phyloP scores from a whole-genome alignment of 148 eudicot genomes.

The Tetragonia tetragonoides region DNA sequence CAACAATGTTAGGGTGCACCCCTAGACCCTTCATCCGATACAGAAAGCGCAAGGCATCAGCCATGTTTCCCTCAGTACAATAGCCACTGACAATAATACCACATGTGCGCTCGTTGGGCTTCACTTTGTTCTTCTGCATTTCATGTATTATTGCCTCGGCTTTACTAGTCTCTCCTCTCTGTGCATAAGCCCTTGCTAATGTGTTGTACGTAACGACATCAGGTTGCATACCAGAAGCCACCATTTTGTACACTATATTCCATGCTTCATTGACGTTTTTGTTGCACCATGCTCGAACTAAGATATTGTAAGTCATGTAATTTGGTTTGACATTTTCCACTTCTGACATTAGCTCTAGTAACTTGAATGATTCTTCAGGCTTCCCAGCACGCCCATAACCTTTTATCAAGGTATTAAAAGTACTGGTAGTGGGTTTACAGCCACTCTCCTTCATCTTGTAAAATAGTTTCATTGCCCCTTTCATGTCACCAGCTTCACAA shows the following conservation, averaged over 20 bases:
- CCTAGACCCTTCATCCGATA: conserved; percentile 77
- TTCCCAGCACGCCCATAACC: conserved; percentile 83
- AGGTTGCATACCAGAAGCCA: conserved; percentile 68
- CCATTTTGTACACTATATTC: conserved; percentile 75
- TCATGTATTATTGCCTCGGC: conserved; percentile 75
- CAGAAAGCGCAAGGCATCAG: conserved; percentile 74
- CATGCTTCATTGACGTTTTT: conserved; percentile 72
- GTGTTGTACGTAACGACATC: conserved; percentile 88
- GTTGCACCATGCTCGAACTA: conserved; percentile 79
- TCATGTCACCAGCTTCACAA: conserved; percentile 69
- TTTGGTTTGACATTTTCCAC: conserved; percentile 77
- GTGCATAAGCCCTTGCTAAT: conserved; percentile 67
- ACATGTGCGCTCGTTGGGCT: conserved; percentile 84
- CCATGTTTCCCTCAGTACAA: conserved; percentile 77
- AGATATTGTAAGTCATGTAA: conserved; percentile 74
- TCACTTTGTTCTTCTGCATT: conserved; percentile 60
- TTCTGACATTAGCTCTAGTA: conserved; percentile 57
- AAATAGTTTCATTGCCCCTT: conserved; percentile 69
- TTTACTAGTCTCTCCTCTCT: conserved; percentile 60
- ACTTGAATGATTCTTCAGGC: conserved; percentile 72
- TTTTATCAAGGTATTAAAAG: conserved; percentile 81
- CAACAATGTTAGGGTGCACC: conserved; percentile 65
- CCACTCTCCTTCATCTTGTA: conserved; percentile 71
- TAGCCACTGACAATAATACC: conserved; percentile 80
- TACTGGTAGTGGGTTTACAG: conserved; percentile 82